Conservation (phyloP, 1,139 yeast species). For the Blastobotrys ciferrii region DNA sequence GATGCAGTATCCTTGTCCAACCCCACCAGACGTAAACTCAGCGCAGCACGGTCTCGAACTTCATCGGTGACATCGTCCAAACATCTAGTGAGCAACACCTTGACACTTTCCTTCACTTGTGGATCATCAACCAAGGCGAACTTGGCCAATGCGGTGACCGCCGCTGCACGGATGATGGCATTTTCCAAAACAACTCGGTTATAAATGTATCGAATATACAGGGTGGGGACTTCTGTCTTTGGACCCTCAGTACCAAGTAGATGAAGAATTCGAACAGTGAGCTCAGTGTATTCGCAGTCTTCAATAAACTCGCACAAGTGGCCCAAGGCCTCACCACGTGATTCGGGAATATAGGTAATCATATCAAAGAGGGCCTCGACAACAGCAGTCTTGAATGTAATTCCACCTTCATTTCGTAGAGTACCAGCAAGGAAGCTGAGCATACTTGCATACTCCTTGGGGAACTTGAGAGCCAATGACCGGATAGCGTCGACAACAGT, state of each 20-base stretch:
- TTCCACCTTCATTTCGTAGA: constrained; percentile 88
- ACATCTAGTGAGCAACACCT: constrained; percentile 76
- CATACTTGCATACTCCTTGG: constrained; percentile 81
- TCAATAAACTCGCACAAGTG: constrained; percentile 95
- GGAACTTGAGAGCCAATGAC: constrained; percentile 88
- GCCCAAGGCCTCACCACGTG: constrained; percentile 82
- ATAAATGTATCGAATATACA: constrained; percentile 92
- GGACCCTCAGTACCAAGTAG: constrained; percentile 96
- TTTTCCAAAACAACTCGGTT: constrained; percentile 95
- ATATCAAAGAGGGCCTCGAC: constrained; percentile 91
- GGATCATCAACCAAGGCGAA: constrained; percentile 81
- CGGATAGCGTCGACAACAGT: constrained; percentile 94
- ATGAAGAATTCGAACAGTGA: constrained; percentile 86
- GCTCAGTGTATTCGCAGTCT: constrained; percentile 95
- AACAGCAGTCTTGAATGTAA: constrained; percentile 74
- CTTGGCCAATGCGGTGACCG: constrained; percentile 87
- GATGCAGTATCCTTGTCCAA: constrained; percentile 47
- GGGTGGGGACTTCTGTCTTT: constrained; percentile 75
- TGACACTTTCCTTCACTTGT: constrained; percentile 64
- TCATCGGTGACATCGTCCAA: constrained; percentile 91
- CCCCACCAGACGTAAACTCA: constrained; percentile 68
- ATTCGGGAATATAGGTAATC: constrained; percentile 81
- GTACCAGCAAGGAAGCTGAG: constrained; percentile 79
- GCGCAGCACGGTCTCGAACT: constrained; percentile 95
- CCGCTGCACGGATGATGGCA: constrained; percentile 92